Conservation (phyloP, 2,329 filamentous ascomycete species). For the Myrmaecium sp. region DNA sequence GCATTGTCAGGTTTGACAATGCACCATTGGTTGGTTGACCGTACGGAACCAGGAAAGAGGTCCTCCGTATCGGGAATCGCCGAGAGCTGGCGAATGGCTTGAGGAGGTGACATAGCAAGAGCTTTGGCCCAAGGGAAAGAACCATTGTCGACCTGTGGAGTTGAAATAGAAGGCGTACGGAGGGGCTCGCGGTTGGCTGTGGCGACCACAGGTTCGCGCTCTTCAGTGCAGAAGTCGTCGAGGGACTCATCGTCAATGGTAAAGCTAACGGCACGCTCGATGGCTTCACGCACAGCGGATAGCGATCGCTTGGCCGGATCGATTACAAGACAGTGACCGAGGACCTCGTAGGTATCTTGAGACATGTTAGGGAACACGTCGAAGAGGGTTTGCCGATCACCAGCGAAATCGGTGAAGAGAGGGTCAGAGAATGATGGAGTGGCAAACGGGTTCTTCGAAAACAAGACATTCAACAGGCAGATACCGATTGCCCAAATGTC, state of each 20-base stretch:
- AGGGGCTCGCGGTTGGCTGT: slow-evolving; percentile 84
- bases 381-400: slow-evolving; percentile 89
- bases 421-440: slow-evolving; percentile 81
- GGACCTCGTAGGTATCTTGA: slow-evolving; percentile 89
- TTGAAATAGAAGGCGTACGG: slow-evolving; percentile 87
- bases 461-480: slow-evolving; percentile 88
- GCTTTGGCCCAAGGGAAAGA: slow-evolving; percentile 94
- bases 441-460: slow-evolving; percentile 91
- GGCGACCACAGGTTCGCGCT: slow-evolving; percentile 60
- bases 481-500: slow-evolving; percentile 97
- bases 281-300: slow-evolving; percentile 56
- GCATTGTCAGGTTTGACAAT: slow-evolving; percentile 60
- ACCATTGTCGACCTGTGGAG: slow-evolving; percentile 59
- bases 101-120: slow-evolving; percentile 56
- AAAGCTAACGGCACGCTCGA: slow-evolving; percentile 71
- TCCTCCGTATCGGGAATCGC: slow-evolving; percentile 71
- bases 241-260: slow-evolving; percentile 82
- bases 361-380: slow-evolving; percentile 98
- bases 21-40: slow-evolving; percentile 51
- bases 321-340: slow-evolving; percentile 76
- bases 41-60: slow-evolving; percentile 64
- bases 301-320: slow-evolving; percentile 83
- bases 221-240: slow-evolving; percentile 77
- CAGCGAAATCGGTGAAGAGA: slow-evolving; percentile 80
- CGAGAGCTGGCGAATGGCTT: slow-evolving; percentile 65